Conservation (phyloP, 108 stramenopile species). For the Cylindrotheca closterium region DNA sequence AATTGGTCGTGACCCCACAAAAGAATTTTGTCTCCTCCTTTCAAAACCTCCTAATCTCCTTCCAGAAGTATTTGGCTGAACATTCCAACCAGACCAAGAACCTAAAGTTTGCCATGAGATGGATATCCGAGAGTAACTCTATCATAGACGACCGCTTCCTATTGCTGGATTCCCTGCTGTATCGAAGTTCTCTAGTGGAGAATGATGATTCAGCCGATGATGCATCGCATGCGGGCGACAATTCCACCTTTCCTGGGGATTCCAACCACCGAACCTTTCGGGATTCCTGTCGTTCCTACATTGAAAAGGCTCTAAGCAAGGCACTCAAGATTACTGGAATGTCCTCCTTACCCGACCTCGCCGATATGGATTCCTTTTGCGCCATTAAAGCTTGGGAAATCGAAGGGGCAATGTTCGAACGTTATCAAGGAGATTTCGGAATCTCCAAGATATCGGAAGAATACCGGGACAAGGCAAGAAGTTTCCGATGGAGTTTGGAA, state of each 20-base stretch:
- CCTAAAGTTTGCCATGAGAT: constrained; percentile 21
- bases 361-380: constrained; percentile 31
- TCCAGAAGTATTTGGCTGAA: constrained; percentile 15
- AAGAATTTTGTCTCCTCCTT: constrained; percentile 31
- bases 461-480: constrained; percentile 59
- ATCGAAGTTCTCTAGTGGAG: constrained; percentile 19
- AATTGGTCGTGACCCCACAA: constrained; percentile 47
- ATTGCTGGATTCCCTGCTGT: constrained; percentile 52
- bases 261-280: constrained; percentile 22
- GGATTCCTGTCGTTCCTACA: constrained; percentile 41
- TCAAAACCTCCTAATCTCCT: constrained; percentile 9
- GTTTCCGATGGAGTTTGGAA: constrained; percentile 50
- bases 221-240: neutral
- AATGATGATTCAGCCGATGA: constrained; percentile 4
- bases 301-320: constrained; percentile 42
- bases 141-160: constrained; percentile 35
- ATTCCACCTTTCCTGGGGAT: neutral
- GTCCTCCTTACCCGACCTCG: neutral
- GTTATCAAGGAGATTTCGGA: constrained; percentile 27
- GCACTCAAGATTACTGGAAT: constrained; percentile 33
- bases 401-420: constrained; percentile 51
- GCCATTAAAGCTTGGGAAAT: constrained; percentile 64
- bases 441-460: constrained; percentile 17
- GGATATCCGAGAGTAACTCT: constrained; percentile 23
- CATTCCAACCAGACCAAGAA: constrained; percentile 14